A percentile compares a stretch with the other conserved stretches of the same genome.
Conservation (phyloP, 345 rosid species). For the Pistacia vera region DNA sequence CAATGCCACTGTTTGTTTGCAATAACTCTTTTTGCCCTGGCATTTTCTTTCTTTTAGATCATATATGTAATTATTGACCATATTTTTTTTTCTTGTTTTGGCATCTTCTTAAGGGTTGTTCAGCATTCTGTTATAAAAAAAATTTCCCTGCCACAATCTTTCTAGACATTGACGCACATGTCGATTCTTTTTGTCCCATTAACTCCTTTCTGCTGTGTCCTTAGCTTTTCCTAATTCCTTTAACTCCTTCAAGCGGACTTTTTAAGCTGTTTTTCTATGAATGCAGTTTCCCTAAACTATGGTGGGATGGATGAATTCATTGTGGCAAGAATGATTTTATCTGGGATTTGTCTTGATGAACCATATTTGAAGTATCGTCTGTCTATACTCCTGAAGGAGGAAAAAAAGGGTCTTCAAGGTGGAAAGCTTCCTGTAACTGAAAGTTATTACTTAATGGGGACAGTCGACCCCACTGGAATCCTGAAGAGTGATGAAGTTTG, state of each 20-base stretch:
- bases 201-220: neutral
- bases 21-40: neutral
- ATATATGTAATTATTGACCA: neutral
- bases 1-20: neutral
- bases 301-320: constrained; percentile 55
- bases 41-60: neutral
- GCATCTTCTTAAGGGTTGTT: neutral
- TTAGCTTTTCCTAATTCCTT: neutral
- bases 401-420: constrained; percentile 50
- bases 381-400: constrained; percentile 41
- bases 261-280: constrained; percentile 2
- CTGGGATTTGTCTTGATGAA: constrained; percentile 75
- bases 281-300: constrained; percentile 49
- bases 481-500: constrained; percentile 74
- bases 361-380: constrained; percentile 50
- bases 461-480: constrained; percentile 72
- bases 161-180: neutral
- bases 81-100: constrained; percentile 1
- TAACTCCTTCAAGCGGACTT: constrained; percentile 4
- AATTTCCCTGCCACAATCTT: neutral
- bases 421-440: constrained; percentile 71
- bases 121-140: neutral
- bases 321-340: constrained; percentile 54
- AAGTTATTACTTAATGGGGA: constrained; percentile 84
- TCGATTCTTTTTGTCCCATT: neutral